Evolutionary conservation across 169 alveolate species (phyloP), one percentile per base, ranked within the genome.

Genomic region (Plasmodium coatneyi): DNA sequence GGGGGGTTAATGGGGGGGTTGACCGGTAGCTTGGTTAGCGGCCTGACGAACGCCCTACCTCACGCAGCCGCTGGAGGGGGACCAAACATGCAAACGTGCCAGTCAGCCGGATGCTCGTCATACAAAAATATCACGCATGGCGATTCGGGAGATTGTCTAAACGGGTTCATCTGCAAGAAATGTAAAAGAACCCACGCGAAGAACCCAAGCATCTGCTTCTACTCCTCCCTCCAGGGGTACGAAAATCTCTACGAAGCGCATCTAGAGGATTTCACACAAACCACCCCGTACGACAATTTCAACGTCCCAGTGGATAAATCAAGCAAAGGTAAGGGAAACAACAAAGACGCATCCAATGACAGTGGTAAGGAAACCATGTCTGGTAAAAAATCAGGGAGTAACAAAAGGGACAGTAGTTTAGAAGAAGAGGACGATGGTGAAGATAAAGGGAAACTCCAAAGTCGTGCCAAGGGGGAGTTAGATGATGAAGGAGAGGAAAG

Each of bases 191-290:
- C 95, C 22, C 95, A 91, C 60, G 80, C 87, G 36, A 91, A 91
- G 76, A 91, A 81, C 39, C 79, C 79, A 43, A 70, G 80, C 71
- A 91, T 91, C 7, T 91, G 95, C 60, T 91, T 91, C 32, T 81
- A 91, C 74, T 91, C 95, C 3, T 80, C 91, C 32, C 19, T 91
- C 56, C 92, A 91, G 2, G 80, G 66, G 6, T 91, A 71, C 39
- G 92, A 91, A 91, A 91, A 46, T 70, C 52, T 91, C 36, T 91
- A 91, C 74, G 95, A 91, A n/a, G 95, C 72, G 36, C 16, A 80
- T 12, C 12, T 91, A 19, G 95, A 91, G 36, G 95, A 91, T 22
- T 91, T 34, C 7, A 81, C 54, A 41, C 46, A 22, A 9, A 71
- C 5, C 0, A 49, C 95, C 1, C 56, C 83, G 0, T 91, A 91